Conservation (phyloP, 2,329 filamentous ascomycete species). For the Decorospora gaudefroyi region DNA sequence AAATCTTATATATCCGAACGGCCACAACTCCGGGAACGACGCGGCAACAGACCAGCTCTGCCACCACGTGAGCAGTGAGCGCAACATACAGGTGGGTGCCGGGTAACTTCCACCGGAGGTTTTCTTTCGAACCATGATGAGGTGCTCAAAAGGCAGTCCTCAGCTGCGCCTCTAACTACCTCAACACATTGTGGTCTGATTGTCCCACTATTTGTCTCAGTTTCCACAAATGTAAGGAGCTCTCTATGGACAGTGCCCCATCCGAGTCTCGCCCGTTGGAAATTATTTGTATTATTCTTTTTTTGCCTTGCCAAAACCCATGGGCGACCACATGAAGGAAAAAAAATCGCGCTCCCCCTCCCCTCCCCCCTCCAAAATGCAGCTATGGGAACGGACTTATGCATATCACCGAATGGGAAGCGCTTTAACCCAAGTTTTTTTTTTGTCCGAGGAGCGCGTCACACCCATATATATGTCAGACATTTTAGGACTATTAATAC, state of each 20-base stretch:
- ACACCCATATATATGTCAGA: too few relatives aligned
- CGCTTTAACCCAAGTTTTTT: too few relatives aligned
- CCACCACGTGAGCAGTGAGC: constrained; percentile 5
- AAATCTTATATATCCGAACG: constrained; percentile 21
- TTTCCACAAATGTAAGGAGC: too few relatives aligned
- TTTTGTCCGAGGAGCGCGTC: constrained; percentile 1
- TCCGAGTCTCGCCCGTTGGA: too few relatives aligned
- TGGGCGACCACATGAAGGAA: too few relatives aligned
- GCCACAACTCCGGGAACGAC: constrained; percentile 25
- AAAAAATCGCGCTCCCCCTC: constrained; percentile 13
- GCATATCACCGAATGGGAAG: constrained; percentile 14
- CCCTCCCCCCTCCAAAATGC: constrained; percentile 4
- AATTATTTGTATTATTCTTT: constrained; percentile 12
- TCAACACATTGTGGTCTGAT: too few relatives aligned
- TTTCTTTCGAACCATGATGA: too few relatives aligned
- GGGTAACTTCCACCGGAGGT: background rate
- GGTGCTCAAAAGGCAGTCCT: too few relatives aligned
- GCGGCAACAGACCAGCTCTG: background rate
- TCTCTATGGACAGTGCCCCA: too few relatives aligned
- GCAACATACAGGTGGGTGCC: too few relatives aligned
- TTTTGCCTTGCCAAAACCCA: constrained; percentile 15
- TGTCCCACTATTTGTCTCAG: too few relatives aligned
- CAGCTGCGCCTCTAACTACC: too few relatives aligned
- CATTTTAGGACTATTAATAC: constrained; percentile 7
- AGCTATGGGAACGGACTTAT: constrained; percentile 16